These are phyloP conservation scores for Gossypium thurberi DNA, from an alignment of 345 rosid species.

Conservation along the genomic window DNA sequence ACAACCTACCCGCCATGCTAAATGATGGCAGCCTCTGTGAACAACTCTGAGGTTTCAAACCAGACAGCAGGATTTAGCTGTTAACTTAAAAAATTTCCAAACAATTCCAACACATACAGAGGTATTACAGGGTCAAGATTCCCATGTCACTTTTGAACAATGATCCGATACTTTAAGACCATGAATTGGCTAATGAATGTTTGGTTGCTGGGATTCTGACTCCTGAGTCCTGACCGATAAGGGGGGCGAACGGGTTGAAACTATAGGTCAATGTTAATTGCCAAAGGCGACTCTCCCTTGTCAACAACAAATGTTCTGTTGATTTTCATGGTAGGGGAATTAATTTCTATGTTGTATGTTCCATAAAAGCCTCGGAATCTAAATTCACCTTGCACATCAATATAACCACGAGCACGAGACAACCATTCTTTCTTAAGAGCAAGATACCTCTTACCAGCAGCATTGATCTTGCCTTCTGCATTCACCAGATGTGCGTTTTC, in stretches of 20 bases:
- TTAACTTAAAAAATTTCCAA: background rate
- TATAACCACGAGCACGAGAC: slow-evolving; percentile 42
- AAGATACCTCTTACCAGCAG: slow-evolving; percentile 58
- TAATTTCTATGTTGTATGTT: slow-evolving; percentile 48
- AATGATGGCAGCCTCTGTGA: background rate
- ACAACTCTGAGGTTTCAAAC: background rate
- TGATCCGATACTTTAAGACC: background rate
- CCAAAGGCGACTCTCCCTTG: slow-evolving; percentile 48
- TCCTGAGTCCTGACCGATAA: background rate
- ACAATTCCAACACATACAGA: background rate
- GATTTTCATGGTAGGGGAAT: slow-evolving; percentile 31
- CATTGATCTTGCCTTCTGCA: slow-evolving; percentile 78
- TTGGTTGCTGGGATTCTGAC: background rate
- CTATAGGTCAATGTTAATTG: slow-evolving; percentile 47
- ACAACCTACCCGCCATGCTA: background rate
- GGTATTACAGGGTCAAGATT: background rate
- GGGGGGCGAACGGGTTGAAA: background rate
- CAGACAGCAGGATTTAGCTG: background rate
- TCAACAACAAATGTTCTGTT: slow-evolving; percentile 52
- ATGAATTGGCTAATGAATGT: background rate
- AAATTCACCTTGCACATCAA: slow-evolving; percentile 49
- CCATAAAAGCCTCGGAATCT: slow-evolving; percentile 70
- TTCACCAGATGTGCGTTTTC: slow-evolving; percentile 58
- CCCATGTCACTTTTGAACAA: background rate
- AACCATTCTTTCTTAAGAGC: slow-evolving; percentile 73